phyloP scores from a whole-genome alignment of 2,329 filamentous ascomycete species.

The Tolypocladium capitatum region DNA sequence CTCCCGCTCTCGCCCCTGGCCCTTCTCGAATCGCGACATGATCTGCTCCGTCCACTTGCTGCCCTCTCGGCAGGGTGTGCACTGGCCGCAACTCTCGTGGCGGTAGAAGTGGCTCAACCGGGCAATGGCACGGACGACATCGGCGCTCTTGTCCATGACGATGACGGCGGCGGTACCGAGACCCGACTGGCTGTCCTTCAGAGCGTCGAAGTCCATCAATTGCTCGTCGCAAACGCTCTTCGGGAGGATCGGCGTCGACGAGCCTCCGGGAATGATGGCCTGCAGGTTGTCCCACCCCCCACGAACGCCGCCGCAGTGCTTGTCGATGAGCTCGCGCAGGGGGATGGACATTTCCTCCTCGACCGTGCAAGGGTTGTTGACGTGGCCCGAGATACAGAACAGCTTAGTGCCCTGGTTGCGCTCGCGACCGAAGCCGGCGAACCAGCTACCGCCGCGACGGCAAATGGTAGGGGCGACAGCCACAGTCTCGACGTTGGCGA shows the following conservation, averaged over 20 bases:
- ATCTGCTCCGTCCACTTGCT: conserved; percentile 99
- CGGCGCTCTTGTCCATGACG: conserved; percentile 97
- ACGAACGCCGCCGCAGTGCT: conserved; percentile 91
- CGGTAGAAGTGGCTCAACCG: conserved; percentile 94
- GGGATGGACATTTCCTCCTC: conserved; percentile 99
- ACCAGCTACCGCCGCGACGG: conserved; percentile 85
- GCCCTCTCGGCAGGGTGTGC: conserved; percentile 97
- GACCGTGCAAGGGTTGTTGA: conserved; percentile 96
- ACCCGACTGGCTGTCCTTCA: conserved; percentile 96
- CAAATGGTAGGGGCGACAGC: conserved; percentile 93
- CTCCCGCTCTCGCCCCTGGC: conserved; percentile 75
- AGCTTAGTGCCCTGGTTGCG: conserved; percentile 96
- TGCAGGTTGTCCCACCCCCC: conserved; percentile 97
- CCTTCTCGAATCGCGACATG: conserved; percentile 91
- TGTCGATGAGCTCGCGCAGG: conserved; percentile 89
- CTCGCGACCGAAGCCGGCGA: conserved; percentile 85
- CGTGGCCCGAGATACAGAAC: conserved; percentile 94
- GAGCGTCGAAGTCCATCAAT: conserved; percentile 95
- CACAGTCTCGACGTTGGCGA: conserved; percentile 95
- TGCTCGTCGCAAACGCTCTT: conserved; percentile 86
- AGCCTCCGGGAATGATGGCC: conserved; percentile 90
- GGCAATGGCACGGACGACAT: conserved; percentile 87
- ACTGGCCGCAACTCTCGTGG: conserved; percentile 96
- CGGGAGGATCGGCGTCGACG: conserved; percentile 89
- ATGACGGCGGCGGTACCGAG: conserved; percentile 95